These are phyloP conservation scores for Aspergillus caelatus DNA, from an alignment of 2,329 filamentous ascomycete species.

Conservation along the genomic window DNA sequence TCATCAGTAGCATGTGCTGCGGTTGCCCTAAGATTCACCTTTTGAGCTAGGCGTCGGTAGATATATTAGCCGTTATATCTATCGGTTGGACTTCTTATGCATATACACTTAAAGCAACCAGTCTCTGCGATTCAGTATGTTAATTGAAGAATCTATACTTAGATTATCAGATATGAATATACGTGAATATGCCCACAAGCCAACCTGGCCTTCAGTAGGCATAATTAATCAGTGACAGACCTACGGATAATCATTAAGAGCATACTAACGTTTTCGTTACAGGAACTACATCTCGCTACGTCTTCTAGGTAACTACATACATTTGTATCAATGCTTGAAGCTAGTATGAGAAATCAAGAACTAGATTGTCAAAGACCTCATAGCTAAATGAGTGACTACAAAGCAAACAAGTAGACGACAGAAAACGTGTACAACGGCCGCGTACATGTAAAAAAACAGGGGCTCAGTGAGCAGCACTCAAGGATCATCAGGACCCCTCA, in stretches of 20 bases:
- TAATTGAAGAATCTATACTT: too few relatives aligned
- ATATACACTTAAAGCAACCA: too few relatives aligned
- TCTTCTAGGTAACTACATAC: fast-evolving
- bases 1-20: too few relatives aligned
- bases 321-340: not conserved
- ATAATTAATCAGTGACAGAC: too few relatives aligned
- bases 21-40: too few relatives aligned
- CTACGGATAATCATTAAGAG: not conserved
- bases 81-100: too few relatives aligned
- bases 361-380: not conserved
- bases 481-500: fast-evolving
- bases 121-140: too few relatives aligned
- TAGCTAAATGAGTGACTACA: not conserved
- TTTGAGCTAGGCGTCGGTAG: too few relatives aligned
- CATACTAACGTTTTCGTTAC: not conserved
- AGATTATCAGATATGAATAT: too few relatives aligned
- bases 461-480: not conserved
- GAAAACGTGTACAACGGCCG: not conserved
- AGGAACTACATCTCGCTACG: fast-evolving
- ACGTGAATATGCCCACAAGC: too few relatives aligned
- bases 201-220: too few relatives aligned
- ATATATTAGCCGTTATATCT: too few relatives aligned
- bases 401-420: not conserved
- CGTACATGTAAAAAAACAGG: not conserved
- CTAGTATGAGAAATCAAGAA: not conserved